A percentile compares a stretch with the other conserved stretches of the same genome.
Conservation (phyloP, 768 basidiomycete genomes). For the Neoboletus subvelutipes region DNA sequence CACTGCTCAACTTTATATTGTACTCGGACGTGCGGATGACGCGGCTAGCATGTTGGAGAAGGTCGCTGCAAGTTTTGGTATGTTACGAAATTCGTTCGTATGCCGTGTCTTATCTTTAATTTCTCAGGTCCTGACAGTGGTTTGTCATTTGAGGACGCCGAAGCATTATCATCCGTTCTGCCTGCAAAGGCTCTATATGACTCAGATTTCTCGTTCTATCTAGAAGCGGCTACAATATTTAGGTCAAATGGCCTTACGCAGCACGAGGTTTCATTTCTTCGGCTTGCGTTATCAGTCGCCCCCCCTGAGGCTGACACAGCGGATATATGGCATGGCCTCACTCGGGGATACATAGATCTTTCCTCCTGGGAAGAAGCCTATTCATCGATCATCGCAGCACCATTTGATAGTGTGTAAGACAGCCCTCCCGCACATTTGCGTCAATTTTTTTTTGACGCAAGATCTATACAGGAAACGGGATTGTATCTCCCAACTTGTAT, state of each 20-base stretch:
- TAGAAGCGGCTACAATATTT: slow-evolving; percentile 76
- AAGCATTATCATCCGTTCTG: slow-evolving; percentile 60
- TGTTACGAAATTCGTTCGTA: slow-evolving; percentile 25
- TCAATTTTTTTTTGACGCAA: slow-evolving; percentile 7
- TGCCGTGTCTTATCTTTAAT: slow-evolving; percentile 1
- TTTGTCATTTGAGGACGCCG: slow-evolving; percentile 58
- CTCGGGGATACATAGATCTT: slow-evolving; percentile 71
- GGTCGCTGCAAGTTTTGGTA: slow-evolving; percentile 75
- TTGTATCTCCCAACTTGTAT: slow-evolving; percentile 76
- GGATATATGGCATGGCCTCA: slow-evolving; percentile 78
- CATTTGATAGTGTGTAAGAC: slow-evolving; percentile 78
- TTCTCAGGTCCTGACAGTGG: slow-evolving; percentile 47
- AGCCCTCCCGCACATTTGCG: slow-evolving; percentile 6
- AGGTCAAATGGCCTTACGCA: slow-evolving; percentile 52
- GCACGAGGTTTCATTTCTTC: slow-evolving; percentile 72
- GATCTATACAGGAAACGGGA: slow-evolving; percentile 66
- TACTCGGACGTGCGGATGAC: slow-evolving; percentile 68
- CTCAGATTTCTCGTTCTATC: slow-evolving; percentile 72
- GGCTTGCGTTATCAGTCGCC: slow-evolving; percentile 75
- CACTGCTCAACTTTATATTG: slow-evolving; percentile 62
- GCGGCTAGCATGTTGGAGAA: slow-evolving; percentile 71
- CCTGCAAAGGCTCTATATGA: slow-evolving; percentile 56
- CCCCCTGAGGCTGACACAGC: slow-evolving; percentile 52
- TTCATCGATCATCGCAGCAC: slow-evolving; percentile 66
- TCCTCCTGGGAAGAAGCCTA: slow-evolving; percentile 88